phyloP scores from a whole-genome alignment of 139 green algal genomes.

The Volvox reticuliferus region DNA sequence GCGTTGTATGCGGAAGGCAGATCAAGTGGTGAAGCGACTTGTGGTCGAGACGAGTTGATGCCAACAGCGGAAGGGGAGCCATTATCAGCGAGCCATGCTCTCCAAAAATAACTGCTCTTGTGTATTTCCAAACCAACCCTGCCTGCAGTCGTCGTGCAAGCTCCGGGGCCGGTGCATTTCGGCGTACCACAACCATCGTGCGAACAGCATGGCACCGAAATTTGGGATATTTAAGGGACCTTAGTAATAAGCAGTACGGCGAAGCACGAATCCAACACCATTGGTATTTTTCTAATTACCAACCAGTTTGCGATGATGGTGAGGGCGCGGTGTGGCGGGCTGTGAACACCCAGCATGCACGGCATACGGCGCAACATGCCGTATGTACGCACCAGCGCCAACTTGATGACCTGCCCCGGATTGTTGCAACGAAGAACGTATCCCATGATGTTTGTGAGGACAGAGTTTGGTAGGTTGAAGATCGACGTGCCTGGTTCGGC shows the following conservation, averaged over 20 bases:
- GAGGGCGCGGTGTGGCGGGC: neutral
- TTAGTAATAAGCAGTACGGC: neutral
- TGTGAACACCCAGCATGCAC: neutral
- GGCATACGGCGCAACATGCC: neutral
- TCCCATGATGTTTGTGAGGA: neutral
- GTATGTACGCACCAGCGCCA: slow-evolving; percentile 14
- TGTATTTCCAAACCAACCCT: no score
- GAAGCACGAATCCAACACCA: neutral
- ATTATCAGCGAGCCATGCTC: neutral
- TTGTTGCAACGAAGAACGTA: neutral
- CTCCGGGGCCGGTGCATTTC: no score
- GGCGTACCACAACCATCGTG: no score
- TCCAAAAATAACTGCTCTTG: neutral
- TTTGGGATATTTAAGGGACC: neutral
- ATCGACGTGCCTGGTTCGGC: neutral
- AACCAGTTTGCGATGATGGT: neutral
- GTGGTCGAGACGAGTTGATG: neutral
- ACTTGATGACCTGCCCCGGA: slow-evolving; percentile 9
- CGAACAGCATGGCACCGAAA: no score
- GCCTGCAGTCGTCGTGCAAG: no score
- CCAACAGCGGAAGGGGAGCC: neutral
- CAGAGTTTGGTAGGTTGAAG: neutral
- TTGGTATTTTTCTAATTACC: neutral
- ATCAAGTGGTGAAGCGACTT: neutral
- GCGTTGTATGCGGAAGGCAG: neutral